Conservation (phyloP, 345 rosid species). For the Citrus inodora region DNA sequence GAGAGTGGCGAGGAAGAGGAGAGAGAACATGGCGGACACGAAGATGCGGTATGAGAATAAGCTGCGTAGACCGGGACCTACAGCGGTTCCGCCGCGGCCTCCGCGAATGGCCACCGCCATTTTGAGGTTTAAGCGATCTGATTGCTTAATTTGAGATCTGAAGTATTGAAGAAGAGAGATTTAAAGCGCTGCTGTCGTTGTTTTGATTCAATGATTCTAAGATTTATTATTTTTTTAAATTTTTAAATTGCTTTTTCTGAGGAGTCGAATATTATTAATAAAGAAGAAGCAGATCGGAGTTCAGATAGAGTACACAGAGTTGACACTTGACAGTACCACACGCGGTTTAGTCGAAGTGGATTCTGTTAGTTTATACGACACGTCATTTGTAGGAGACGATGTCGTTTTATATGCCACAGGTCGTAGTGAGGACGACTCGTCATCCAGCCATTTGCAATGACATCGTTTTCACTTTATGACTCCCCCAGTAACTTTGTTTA, state of each 20-base stretch:
- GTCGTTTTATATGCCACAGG: background rate
- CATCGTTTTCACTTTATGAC: too few species aligned
- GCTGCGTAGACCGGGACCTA: constrained; percentile 47
- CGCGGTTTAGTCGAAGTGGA: background rate
- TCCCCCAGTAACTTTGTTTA: background rate
- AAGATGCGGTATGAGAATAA: constrained; percentile 77
- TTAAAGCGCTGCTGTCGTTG: background rate
- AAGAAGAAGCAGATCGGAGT: background rate
- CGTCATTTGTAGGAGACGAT: background rate
- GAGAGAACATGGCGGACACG: constrained; percentile 77
- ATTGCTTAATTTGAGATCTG: background rate
- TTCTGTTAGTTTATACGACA: background rate
- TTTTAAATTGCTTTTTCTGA: background rate
- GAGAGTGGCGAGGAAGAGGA: constrained; percentile 76
- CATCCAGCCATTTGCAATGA: background rate
- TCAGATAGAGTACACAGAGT: background rate
- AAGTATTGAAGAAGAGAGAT: background rate
- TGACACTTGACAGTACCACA: too few species aligned
- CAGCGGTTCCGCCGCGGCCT: constrained; percentile 52
- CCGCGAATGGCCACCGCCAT: constrained; percentile 89
- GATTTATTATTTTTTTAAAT: too few species aligned
- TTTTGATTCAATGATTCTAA: background rate
- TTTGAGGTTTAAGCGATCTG: background rate
- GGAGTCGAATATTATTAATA: background rate
- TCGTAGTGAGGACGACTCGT: background rate